Evolutionary conservation across 331 rosid genomes (phyloP), one percentile per base, ranked within the genome.

Genomic region (Arachis monticola): DNA sequence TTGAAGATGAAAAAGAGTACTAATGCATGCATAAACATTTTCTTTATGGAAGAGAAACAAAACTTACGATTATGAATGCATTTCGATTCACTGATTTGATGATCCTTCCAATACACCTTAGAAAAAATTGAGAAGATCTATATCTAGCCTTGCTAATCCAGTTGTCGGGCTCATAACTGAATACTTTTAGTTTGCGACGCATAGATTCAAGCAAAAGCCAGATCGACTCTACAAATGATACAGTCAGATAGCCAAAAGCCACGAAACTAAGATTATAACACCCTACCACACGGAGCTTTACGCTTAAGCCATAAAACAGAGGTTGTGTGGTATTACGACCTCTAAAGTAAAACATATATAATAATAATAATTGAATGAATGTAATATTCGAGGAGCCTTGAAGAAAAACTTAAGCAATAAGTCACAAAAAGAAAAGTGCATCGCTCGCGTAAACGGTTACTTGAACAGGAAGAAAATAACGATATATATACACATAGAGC

Each of bases 41-140:
- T 51, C 42, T 46, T 51, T 22, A 44, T 52, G 58, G 22, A 10
- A 78, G 63, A 76, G 27, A 22, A 69, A 66, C 48, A 27, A 45
- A 76, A 67, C 56, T 83, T 91, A 93, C 98, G 97, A 94, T 87
- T 55, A 94, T 92, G 81, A 90, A 94, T 35, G 99, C 99, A 80
- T 22, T 22, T 22, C 27, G 27, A 22, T 22, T 22, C 27, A 22
- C 27, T 22, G 1, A 22, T 22, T 22, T 90, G 88, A 94, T 82
- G 63, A 86, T 92, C 96, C 99, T 92, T 75, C 90, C 99, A 5
- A 90, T 80, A 78, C 93, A 82, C 80, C 82, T 82, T 77, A 92
- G 87, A 83, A 79, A 90, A 83, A 84, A 77, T 77, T 75, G 83
- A 48, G 91, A 87, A 57, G 91, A 65, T 73, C 81, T 86, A 82